Evolutionary conservation across 345 rosid genomes (phyloP).

Genomic region (Brassica carinata): DNA sequence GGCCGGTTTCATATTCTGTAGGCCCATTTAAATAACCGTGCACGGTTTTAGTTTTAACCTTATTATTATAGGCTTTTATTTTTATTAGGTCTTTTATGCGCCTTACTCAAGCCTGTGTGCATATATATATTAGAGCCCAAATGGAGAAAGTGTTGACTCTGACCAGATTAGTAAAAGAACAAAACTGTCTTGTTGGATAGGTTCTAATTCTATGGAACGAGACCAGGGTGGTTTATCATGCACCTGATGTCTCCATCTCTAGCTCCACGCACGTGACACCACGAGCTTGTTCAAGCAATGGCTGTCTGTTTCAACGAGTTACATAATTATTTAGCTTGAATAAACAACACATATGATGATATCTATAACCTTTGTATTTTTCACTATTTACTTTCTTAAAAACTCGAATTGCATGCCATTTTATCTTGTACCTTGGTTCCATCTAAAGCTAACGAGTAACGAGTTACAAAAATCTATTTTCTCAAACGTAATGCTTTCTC

Average conservation of each 20-base stretch:
- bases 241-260: not conserved
- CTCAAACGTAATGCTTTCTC: no score
- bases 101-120: not conserved
- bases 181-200: not conserved
- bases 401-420: no score
- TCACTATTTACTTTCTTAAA: no score
- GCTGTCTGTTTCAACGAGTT: not conserved
- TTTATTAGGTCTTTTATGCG: not conserved
- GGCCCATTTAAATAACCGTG: not conserved
- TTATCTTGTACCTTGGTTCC: no score
- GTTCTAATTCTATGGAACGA: not conserved
- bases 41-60: no score
- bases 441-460: no score
- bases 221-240: not conserved
- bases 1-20: not conserved
- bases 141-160: not conserved
- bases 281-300: not conserved
- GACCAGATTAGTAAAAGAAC: not conserved
- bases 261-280: not conserved
- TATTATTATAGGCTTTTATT: not conserved
- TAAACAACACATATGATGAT: no score
- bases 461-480: no score
- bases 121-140: not conserved
- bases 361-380: no score
- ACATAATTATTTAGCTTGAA: not conserved